Conservation (phyloP, 306 rosid species). For the Delonix regia region DNA sequence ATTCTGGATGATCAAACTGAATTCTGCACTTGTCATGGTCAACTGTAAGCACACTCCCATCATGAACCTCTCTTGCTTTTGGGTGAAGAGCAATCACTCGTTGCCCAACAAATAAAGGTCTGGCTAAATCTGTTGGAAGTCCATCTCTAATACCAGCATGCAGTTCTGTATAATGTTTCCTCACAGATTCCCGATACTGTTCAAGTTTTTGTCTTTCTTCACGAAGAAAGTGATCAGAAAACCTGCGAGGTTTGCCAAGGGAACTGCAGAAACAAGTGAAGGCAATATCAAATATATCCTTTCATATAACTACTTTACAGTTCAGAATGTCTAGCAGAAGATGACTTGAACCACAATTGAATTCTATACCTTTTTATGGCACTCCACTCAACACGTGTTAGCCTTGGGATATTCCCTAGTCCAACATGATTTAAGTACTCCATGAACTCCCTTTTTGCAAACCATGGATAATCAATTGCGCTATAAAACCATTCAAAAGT, state of each 20-base stretch:
- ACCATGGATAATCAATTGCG: constrained; percentile 94
- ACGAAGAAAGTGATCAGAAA: constrained; percentile 71
- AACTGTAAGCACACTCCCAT: constrained; percentile 88
- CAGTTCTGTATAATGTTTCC: constrained; percentile 77
- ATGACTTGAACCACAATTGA: constrained; percentile 6
- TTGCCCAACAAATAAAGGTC: constrained; percentile 87
- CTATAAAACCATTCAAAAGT: constrained; percentile 94
- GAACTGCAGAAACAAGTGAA: constrained; percentile 64
- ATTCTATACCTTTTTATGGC: constrained; percentile 72
- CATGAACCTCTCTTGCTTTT: constrained; percentile 80
- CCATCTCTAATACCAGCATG: constrained; percentile 71
- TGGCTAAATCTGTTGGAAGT: constrained; percentile 92
- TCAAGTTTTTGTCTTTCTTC: constrained; percentile 84
- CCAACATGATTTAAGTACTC: constrained; percentile 96
- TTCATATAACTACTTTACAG: constrained; percentile 5
- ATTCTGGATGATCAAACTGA: constrained; percentile 80
- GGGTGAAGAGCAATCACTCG: constrained; percentile 88
- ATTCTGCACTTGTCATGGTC: constrained; percentile 84
- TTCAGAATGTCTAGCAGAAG: constrained; percentile 19
- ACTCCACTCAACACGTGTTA: constrained; percentile 92
- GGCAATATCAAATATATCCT: constrained; percentile 13
- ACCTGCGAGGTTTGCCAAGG: constrained; percentile 95
- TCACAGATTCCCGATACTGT: constrained; percentile 79
- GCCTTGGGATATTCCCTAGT: constrained; percentile 76
- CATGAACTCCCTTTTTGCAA: constrained; percentile 84